Evolutionary conservation across 768 basidiomycete genomes (phyloP).

Genomic region (Tricholoma terreum): DNA sequence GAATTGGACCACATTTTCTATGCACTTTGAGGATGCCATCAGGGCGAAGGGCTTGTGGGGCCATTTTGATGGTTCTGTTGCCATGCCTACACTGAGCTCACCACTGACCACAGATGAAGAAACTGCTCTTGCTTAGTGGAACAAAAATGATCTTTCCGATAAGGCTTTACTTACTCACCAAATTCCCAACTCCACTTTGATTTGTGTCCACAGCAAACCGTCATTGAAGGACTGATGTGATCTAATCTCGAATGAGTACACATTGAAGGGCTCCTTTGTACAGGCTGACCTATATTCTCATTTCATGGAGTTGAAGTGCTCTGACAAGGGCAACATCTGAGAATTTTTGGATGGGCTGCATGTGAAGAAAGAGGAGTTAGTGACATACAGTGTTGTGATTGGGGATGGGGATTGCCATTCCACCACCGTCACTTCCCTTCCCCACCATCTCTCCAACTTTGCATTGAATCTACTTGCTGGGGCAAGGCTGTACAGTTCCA

Average conservation of each 20-base stretch:
- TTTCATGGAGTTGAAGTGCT: slow-evolving; percentile 28
- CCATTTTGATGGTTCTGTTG: neutral
- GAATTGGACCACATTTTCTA: too few relatives aligned
- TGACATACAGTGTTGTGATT: slow-evolving; percentile 23
- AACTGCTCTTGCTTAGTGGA: too few relatives aligned
- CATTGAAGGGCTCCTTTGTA: slow-evolving; percentile 28
- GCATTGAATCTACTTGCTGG: slow-evolving; percentile 14
- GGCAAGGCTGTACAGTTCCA: neutral
- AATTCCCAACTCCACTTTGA: slow-evolving; percentile 27
- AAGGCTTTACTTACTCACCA: too few relatives aligned
- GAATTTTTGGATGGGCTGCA: slow-evolving; percentile 24
- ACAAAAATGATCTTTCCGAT: too few relatives aligned
- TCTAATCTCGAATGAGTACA: slow-evolving; percentile 27
- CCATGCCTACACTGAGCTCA: too few relatives aligned
- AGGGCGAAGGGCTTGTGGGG: too few relatives aligned
- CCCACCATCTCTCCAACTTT: slow-evolving; percentile 20
- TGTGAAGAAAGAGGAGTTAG: slow-evolving; percentile 22
- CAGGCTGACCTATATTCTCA: slow-evolving; percentile 21
- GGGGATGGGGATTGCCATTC: slow-evolving; percentile 21
- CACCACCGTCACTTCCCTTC: slow-evolving; percentile 27
- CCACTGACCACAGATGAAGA: too few relatives aligned
- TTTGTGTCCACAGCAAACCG: slow-evolving; percentile 17
- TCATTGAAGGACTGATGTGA: slow-evolving; percentile 30
- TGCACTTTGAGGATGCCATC: too few relatives aligned
- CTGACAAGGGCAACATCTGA: slow-evolving; percentile 22